Evolutionary conservation across 1,139 yeast genomes (phyloP), one percentile per base, ranked within the genome.

Genomic region (Taiozyma sp.): DNA sequence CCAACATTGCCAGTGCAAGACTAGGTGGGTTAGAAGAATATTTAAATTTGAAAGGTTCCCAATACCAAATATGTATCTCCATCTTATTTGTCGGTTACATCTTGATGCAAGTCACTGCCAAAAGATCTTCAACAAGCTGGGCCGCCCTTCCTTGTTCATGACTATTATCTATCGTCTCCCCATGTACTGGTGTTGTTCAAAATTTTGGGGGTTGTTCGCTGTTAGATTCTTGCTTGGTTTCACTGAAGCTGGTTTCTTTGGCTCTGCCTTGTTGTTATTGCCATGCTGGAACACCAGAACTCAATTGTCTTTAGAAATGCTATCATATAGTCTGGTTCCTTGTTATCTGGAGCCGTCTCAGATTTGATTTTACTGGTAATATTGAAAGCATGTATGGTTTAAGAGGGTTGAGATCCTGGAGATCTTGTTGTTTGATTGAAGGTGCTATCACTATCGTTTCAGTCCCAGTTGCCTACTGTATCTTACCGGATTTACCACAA

Each of bases 81-180:
- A 74, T 82, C 50, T 70, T 82, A 48, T 82, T 79, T 56, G 83
- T 81, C 30, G 85, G 85, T 50, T 83, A 82, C 62, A 79, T 81
- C 55, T 65, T 77, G 48, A 75, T 80, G 73, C 83, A 82, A 64
- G 73, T 82, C 51, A 85, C 85, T 8, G 74, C 82, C 44, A 79
- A 80, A 61, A 73, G 58, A 54, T 73, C 41, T 59, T 74, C 52
- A 69, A 72, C 56, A 75, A 74, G 56, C 72, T 81, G 7, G 59
- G 73, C 29, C 85, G 83, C 10, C 76, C 82, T 5, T 56, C 73
- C 30, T 39, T 53, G 13, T 80, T 77, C 60, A 73, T 81, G 50
- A 70, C 85, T 0, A 56, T 56, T 9, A 68, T 68, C 81, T 26
- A 45, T 62, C n/a, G 68, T 78, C 46, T 72, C 79, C 14, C 68